Evolutionary conservation across 2,329 filamentous ascomycete species (phyloP).

Genomic region (Aspergillus sp.): DNA sequence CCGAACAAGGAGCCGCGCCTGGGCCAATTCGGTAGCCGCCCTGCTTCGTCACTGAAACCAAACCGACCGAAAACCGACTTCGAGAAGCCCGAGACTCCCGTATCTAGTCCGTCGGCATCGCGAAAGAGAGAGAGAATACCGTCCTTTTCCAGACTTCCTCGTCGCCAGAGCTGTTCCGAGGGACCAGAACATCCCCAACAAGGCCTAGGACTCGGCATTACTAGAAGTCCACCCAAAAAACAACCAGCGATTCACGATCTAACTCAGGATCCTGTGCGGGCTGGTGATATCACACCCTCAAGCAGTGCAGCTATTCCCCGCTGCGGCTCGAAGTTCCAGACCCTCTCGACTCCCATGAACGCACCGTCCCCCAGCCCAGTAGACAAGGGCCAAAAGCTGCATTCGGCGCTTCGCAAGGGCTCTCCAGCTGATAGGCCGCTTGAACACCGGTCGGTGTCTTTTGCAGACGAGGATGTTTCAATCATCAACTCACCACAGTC

Average conservation of each 20-base stretch:
- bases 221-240: slow-evolving; percentile 26
- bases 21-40: slow-evolving; percentile 9
- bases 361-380: slow-evolving; percentile 9
- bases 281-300: slow-evolving; percentile 1
- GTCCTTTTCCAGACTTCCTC: slow-evolving; percentile 21
- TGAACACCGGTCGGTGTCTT: slow-evolving; percentile 28
- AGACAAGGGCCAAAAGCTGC: slow-evolving; percentile 16
- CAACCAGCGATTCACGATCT: slow-evolving; percentile 4
- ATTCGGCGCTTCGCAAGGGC: slow-evolving; percentile 28
- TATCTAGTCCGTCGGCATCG: slow-evolving; percentile 15
- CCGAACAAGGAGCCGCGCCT: slow-evolving; percentile 28
- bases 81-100: slow-evolving; percentile 2
- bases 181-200: slow-evolving; percentile 9
- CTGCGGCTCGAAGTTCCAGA: slow-evolving; percentile 9
- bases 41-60: background rate
- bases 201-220: slow-evolving; percentile 30
- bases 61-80: background rate
- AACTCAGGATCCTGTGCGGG: slow-evolving; percentile 9
- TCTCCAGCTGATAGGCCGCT: slow-evolving; percentile 13
- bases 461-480: slow-evolving; percentile 18
- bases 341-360: slow-evolving; percentile 14
- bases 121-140: slow-evolving; percentile 15
- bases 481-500: slow-evolving; percentile 11
- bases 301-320: slow-evolving; percentile 10
- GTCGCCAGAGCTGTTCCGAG: slow-evolving; percentile 17